These are phyloP conservation scores for Mycena albidolilacea DNA, from an alignment of 768 basidiomycete genomes.

Conservation along the genomic window DNA sequence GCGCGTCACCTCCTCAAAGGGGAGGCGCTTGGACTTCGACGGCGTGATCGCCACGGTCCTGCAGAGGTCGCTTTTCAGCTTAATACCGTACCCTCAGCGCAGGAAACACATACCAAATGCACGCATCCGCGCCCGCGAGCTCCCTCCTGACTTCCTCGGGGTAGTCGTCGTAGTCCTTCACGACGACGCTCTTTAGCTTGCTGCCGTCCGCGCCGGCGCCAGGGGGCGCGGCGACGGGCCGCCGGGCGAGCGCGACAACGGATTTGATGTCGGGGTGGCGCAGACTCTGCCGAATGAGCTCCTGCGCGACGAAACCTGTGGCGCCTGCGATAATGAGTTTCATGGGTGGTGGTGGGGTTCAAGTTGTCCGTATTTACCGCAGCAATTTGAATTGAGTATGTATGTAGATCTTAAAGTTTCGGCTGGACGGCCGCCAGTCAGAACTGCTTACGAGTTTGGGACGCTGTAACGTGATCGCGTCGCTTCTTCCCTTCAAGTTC, in stretches of 20 bases:
- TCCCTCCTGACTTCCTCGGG: conserved; percentile 5
- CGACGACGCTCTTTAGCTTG: background rate
- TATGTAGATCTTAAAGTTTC: too few species aligned
- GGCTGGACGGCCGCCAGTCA: too few species aligned
- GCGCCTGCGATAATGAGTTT: conserved; percentile 1
- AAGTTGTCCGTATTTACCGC: too few species aligned
- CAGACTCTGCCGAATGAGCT: conserved; percentile 1
- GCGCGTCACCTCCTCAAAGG: conserved; percentile 1
- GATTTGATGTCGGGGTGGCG: background rate
- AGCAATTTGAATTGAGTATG: too few species aligned
- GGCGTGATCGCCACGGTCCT: conserved; percentile 12
- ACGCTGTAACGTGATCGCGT: too few species aligned
- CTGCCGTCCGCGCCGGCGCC: background rate
- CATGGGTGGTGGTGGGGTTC: background rate
- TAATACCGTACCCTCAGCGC: too few species aligned
- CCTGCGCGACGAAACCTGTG: background rate
- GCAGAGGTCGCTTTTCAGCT: too few species aligned
- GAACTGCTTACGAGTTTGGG: too few species aligned
- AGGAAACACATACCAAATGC: background rate
- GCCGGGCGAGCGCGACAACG: background rate
- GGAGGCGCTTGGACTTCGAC: background rate
- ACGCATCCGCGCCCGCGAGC: background rate
- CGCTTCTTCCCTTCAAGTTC: too few species aligned
- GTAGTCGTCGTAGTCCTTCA: background rate
- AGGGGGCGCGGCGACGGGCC: background rate